Conservation (phyloP, 2,329 filamentous ascomycete genomes). For the Xylaria multiplex region DNA sequence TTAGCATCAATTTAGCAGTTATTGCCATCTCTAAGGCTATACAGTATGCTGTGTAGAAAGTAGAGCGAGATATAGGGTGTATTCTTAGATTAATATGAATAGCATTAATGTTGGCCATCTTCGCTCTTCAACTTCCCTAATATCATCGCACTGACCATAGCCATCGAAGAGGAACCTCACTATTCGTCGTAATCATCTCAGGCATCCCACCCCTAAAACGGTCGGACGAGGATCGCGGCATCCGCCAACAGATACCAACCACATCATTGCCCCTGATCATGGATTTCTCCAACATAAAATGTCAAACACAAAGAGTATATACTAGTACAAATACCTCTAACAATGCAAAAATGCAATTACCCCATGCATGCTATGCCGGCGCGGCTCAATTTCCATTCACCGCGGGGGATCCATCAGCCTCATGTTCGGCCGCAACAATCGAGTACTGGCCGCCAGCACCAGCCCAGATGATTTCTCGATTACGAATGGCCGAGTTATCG, state of each 20-base stretch:
- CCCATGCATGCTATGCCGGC: neutral
- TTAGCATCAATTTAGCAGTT: neutral
- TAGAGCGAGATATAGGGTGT: neutral
- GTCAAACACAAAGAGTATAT: slow-evolving; percentile 33
- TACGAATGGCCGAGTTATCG: slow-evolving; percentile 84
- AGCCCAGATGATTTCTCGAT: slow-evolving; percentile 78
- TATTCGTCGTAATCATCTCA: slow-evolving; percentile 9
- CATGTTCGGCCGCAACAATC: slow-evolving; percentile 28
- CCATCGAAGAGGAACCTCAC: slow-evolving; percentile 11
- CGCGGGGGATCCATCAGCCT: neutral
- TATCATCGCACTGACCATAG: slow-evolving; percentile 1
- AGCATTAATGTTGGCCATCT: neutral
- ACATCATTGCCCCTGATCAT: neutral
- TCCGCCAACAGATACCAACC: slow-evolving; percentile 12
- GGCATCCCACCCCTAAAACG: neutral
- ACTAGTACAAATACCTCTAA: slow-evolving; percentile 15
- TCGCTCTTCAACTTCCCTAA: slow-evolving; percentile 9
- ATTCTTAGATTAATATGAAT: neutral
- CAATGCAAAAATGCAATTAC: slow-evolving; percentile 17
- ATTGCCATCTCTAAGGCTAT: neutral
- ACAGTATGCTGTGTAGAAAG: neutral
- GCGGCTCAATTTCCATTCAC: slow-evolving; percentile 25
- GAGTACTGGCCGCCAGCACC: slow-evolving; percentile 90
- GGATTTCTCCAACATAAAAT: slow-evolving; percentile 19
- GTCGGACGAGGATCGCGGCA: slow-evolving; percentile 2